phyloP scores from a whole-genome alignment of 2,329 filamentous ascomycete genomes.

The Trichoderma cornu-damae region DNA sequence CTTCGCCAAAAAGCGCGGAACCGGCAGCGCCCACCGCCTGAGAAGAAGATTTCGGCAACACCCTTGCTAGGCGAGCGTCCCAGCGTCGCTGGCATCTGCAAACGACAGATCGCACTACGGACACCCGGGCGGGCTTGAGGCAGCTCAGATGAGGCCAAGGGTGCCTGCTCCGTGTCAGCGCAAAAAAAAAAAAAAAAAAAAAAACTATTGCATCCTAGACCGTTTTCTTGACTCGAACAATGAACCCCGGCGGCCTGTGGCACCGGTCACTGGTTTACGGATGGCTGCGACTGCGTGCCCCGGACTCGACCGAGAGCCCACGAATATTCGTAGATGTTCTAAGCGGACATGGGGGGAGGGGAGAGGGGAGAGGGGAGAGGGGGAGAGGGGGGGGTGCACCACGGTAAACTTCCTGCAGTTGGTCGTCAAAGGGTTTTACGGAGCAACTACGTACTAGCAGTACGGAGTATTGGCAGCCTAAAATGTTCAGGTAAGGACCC shows the following conservation, averaged over 20 bases:
- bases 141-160: not conserved
- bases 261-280: constrained; percentile 16
- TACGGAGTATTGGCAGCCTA: constrained; percentile 5
- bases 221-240: constrained; percentile 10
- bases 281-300: constrained; percentile 9
- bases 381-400: too few relatives aligned
- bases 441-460: too few relatives aligned
- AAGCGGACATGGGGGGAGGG: not conserved
- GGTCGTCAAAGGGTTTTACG: too few relatives aligned
- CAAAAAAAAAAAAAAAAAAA: too few relatives aligned
- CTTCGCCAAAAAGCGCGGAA: constrained; percentile 20
- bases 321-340: not conserved
- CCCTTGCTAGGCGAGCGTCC: constrained; percentile 16
- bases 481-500: too few relatives aligned
- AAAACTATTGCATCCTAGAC: not conserved
- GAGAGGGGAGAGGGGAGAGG: too few relatives aligned
- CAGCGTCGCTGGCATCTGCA: constrained; percentile 10
- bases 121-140: constrained; percentile 1
- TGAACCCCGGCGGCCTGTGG: constrained; percentile 9
- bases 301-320: constrained; percentile 14
- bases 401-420: too few relatives aligned
- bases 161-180: too few relatives aligned
- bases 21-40: constrained; percentile 20
- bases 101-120: constrained; percentile 16
- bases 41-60: constrained; percentile 19